Conservation (phyloP, 768 basidiomycete species). For the Trametes coccinea region DNA sequence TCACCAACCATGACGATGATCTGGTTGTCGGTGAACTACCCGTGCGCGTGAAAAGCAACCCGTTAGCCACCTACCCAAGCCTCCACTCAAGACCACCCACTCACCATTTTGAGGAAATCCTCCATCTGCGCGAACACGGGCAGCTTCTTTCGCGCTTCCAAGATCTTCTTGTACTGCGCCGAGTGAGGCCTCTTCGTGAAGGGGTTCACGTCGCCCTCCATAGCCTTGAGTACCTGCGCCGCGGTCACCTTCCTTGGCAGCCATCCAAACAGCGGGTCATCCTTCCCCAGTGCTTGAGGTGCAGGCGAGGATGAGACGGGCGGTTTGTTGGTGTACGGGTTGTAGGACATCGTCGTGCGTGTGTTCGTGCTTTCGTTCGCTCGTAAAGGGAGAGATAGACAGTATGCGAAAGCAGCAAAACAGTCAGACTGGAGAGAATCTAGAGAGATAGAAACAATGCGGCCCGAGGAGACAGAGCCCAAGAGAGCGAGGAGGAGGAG, state of each 20-base stretch:
- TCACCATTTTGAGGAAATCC: constrained; percentile 86
- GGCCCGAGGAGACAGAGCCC: no score
- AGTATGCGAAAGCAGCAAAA: no score
- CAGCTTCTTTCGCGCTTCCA: constrained; percentile 81
- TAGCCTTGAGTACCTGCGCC: constrained; percentile 26
- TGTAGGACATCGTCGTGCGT: constrained; percentile 6
- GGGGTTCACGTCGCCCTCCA: constrained; percentile 76
- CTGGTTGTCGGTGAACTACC: constrained; percentile 73
- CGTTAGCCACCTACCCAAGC: constrained; percentile 23
- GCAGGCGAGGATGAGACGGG: constrained; percentile 13
- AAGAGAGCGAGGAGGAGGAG: not conserved
- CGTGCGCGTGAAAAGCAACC: constrained; percentile 33
- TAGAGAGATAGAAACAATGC: no score
- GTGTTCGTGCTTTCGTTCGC: no score
- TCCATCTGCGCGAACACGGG: constrained; percentile 93
- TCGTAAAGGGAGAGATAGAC: no score
- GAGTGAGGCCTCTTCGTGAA: constrained; percentile 84
- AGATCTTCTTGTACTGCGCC: constrained; percentile 79
- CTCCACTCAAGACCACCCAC: constrained; percentile 31
- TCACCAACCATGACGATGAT: constrained; percentile 92
- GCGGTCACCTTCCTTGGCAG: constrained; percentile 29
- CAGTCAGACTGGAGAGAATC: no score
- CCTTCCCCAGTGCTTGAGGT: not conserved
- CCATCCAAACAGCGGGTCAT: constrained; percentile 30
- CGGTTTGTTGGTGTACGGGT: constrained; percentile 28